A percentile compares a stretch with the other conserved stretches of the same genome.
phyloP scores from a whole-genome alignment of 148 eudicot genomes.

The Rhododendron henanense region DNA sequence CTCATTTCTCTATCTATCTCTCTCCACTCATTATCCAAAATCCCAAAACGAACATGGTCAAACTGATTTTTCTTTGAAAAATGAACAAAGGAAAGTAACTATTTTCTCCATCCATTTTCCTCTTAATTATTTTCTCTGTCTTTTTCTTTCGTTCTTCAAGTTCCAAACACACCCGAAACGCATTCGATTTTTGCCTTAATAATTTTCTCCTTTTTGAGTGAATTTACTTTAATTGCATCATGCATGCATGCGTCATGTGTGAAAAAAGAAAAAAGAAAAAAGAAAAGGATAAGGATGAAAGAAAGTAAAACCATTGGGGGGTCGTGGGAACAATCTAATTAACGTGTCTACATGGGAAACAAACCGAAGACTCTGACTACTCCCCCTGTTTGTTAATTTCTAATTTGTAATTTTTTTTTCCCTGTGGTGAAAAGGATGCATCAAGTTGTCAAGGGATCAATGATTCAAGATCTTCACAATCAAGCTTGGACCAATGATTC shows the following conservation, averaged over 20 bases:
- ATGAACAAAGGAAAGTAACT: no score
- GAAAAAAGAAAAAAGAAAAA: neutral
- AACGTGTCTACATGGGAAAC: neutral
- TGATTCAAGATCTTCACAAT: neutral
- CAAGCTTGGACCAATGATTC: neutral
- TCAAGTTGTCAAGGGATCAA: neutral
- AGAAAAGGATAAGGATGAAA: neutral
- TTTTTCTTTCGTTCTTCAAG: no score
- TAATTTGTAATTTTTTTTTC: neutral
- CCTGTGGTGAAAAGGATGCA: neutral
- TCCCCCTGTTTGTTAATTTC: neutral
- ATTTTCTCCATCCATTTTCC: no score
- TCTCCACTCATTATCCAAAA: no score
- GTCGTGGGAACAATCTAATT: constrained; percentile 1
- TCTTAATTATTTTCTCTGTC: no score
- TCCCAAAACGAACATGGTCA: no score
- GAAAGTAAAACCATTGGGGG: neutral
- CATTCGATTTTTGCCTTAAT: neutral
- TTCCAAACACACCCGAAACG: neutral
- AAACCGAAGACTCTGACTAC: neutral
- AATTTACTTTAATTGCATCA: neutral
- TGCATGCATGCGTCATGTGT: neutral
- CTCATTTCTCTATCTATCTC: no score
- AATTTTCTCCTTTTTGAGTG: neutral
- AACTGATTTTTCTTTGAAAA: no score